Percentiles rank a stretch among this genome's conserved stretches.
Evolutionary conservation across 495 filamentous ascomycete genomes (phyloP).

Genomic region (Podospora fimiseda): DNA sequence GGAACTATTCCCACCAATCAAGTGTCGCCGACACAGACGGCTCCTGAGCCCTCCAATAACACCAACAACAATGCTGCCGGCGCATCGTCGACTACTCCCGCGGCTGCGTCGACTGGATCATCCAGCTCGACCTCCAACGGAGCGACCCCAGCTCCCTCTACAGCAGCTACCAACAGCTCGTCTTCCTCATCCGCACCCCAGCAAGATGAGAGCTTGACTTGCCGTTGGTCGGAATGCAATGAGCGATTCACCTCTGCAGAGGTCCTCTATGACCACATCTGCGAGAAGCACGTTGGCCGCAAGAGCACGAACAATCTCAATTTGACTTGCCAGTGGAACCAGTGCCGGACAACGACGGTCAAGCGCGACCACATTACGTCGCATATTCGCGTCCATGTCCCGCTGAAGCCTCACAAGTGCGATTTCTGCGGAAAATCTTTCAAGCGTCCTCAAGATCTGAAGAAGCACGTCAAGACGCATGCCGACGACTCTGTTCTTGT

Average conservation of each 20-base stretch:
- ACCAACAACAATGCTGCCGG: conserved; percentile 6
- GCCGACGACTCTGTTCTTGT: conserved; percentile 87
- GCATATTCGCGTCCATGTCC: conserved; percentile 96
- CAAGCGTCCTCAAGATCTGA: conserved; percentile 97
- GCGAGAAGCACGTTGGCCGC: conserved; percentile 95
- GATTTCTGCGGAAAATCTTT: conserved; percentile 98
- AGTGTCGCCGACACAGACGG: conserved; percentile 7
- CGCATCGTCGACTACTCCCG: conserved; percentile 7
- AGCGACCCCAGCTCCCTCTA: conserved; percentile 40
- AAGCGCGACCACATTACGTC: conserved; percentile 99
- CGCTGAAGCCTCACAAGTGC: conserved; percentile 96
- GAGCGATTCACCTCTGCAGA: conserved; percentile 78
- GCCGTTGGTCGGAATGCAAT: conserved; percentile 80
- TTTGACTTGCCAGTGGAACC: conserved; percentile 94
- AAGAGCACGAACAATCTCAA: conserved; percentile 99
- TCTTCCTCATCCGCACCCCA: conserved; percentile 25
- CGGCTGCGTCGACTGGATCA: conserved; percentile 15
- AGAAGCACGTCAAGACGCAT: conserved; percentile 99
- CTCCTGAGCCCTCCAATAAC: conserved; percentile 4
- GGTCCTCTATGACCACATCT: conserved; percentile 93
- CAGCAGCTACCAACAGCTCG: conserved; percentile 33
- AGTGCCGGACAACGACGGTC: conserved; percentile 91
- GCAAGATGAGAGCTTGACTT: conserved; percentile 64
- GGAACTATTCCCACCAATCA: conserved; percentile 1
- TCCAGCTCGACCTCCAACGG: conserved; percentile 33